Percentiles rank a stretch among this genome's conserved stretches.
Conservation (phyloP, 2,329 filamentous ascomycete species). For the Ustulina deusta region DNA sequence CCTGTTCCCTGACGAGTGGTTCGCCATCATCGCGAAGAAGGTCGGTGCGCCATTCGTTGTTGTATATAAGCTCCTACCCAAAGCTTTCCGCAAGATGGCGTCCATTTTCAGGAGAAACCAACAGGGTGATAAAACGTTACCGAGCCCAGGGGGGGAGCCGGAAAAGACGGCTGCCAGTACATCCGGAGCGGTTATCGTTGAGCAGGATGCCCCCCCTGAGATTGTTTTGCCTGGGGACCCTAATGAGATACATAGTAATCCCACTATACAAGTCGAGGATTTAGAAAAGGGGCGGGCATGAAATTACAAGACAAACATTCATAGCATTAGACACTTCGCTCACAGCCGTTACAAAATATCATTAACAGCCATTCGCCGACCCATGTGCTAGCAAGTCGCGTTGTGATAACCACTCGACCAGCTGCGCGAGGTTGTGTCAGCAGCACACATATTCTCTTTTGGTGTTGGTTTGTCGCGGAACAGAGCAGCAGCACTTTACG, state of each 20-base stretch:
- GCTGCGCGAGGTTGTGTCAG: neutral
- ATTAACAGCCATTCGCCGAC: slow-evolving; percentile 9
- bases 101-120: slow-evolving; percentile 39
- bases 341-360: slow-evolving; percentile 2
- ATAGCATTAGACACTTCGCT: slow-evolving; percentile 11
- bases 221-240: slow-evolving; percentile 44
- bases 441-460: neutral
- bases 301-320: neutral
- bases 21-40: slow-evolving; percentile 49
- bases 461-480: neutral
- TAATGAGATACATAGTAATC: slow-evolving; percentile 27
- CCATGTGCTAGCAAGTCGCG: neutral
- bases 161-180: slow-evolving; percentile 21
- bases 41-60: slow-evolving; percentile 51
- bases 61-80: slow-evolving; percentile 44
- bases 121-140: slow-evolving; percentile 14
- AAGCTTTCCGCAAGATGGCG: slow-evolving; percentile 40
- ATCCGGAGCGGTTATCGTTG: neutral
- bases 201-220: slow-evolving; percentile 39
- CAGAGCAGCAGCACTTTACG: neutral
- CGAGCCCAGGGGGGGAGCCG: slow-evolving; percentile 14
- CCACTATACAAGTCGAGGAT: slow-evolving; percentile 46
- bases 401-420: neutral
- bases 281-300: slow-evolving; percentile 44
- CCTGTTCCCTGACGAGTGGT: slow-evolving; percentile 62